Percentiles rank a stretch among this genome's conserved stretches.
These are phyloP conservation scores for Pseudogymnoascus sp. DNA, from an alignment of 2,329 filamentous ascomycete genomes.

Conservation along the genomic window DNA sequence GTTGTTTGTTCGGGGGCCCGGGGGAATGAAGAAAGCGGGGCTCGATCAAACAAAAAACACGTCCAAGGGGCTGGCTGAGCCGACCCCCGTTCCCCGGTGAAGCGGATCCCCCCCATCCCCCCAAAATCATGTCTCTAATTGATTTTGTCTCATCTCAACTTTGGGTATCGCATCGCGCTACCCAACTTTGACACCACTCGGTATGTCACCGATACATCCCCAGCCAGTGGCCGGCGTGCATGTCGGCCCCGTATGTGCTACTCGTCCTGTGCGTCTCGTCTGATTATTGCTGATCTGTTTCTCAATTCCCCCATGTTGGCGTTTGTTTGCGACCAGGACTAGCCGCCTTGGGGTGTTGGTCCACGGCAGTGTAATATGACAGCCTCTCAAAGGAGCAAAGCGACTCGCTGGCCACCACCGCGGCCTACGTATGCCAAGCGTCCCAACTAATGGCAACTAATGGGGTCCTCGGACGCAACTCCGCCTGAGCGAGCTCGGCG, in stretches of 20 bases:
- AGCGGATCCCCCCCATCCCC: background rate
- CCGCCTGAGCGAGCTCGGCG: background rate
- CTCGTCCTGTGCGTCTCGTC: slow-evolving; percentile 3
- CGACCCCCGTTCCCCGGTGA: background rate
- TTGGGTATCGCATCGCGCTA: background rate
- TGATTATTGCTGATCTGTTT: background rate
- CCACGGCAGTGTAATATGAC: slow-evolving; percentile 1
- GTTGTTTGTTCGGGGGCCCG: slow-evolving; percentile 1
- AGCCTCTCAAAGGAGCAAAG: background rate
- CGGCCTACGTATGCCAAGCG: background rate
- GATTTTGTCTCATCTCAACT: slow-evolving; percentile 3
- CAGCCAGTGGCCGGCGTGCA: background rate
- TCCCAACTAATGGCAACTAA: background rate
- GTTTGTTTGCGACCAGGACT: background rate
- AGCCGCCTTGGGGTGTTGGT: slow-evolving; percentile 3
- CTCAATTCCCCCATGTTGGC: background rate
- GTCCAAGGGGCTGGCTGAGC: background rate
- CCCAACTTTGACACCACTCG: background rate
- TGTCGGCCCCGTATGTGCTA: background rate
- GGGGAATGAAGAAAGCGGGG: background rate
- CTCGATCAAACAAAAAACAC: background rate
- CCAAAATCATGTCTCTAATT: background rate
- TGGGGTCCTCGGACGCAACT: background rate
- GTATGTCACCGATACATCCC: background rate
- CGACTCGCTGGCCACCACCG: background rate